phyloP scores from a whole-genome alignment of 768 basidiomycete species.

The Calvatia gigantea region DNA sequence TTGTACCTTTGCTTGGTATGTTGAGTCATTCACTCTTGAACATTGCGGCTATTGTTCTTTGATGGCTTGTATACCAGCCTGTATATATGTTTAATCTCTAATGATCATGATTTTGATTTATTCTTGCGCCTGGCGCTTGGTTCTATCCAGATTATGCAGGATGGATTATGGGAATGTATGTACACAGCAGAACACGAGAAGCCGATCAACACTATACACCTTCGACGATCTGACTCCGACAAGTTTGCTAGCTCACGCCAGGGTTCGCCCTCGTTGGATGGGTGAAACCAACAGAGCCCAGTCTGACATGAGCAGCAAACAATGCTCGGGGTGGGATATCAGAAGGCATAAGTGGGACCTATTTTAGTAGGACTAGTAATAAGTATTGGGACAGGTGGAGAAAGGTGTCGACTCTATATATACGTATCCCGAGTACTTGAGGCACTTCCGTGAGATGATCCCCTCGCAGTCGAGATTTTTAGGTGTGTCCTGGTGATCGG shows the following conservation, averaged over 20 bases:
- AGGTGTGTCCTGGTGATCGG: no score
- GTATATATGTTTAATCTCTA: background rate
- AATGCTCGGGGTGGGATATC: background rate
- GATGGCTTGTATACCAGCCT: background rate
- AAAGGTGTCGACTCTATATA: background rate
- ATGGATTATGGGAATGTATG: no score
- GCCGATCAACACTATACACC: background rate
- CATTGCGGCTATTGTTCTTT: background rate
- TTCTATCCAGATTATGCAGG: no score
- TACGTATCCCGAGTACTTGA: no score
- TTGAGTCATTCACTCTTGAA: background rate
- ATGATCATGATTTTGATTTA: background rate
- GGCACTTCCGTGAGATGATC: no score
- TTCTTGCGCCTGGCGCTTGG: background rate
- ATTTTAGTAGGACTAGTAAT: background rate
- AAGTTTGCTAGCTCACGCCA: constrained; percentile 11
- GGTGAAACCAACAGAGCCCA: background rate
- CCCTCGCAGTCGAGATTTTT: no score
- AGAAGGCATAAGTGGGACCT: background rate
- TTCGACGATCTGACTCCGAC: constrained; percentile 7
- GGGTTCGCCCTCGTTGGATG: background rate
- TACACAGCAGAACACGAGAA: background rate
- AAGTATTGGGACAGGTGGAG: background rate
- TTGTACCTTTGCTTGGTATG: background rate
- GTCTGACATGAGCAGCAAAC: constrained; percentile 4